A percentile compares a stretch with the other conserved stretches of the same genome.
Conservation (phyloP, 192 early-diverging fungal genomes). For the Coemansia sp. region DNA sequence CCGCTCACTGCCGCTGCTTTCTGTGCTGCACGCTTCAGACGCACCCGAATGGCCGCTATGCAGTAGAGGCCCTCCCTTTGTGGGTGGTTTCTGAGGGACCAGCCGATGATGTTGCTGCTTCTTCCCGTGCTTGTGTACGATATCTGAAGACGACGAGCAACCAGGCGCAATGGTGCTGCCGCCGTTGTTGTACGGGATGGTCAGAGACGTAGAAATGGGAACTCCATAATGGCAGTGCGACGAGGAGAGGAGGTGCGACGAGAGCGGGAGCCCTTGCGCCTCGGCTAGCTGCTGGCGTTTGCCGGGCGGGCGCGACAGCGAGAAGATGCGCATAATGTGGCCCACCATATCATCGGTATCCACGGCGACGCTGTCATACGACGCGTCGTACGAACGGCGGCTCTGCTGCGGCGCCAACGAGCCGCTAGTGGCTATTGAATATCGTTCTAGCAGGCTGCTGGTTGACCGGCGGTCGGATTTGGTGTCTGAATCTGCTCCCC, state of each 20-base stretch:
- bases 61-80: too few relatives aligned
- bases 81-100: too few relatives aligned
- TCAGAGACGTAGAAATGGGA: background rate
- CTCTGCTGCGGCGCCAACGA: background rate
- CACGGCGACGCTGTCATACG: background rate
- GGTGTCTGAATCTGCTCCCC: background rate
- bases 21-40: background rate
- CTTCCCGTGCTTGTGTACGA: background rate
- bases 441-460: background rate
- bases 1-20: background rate
- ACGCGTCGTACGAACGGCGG: background rate
- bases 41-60: background rate
- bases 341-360: slow-evolving; percentile 20
- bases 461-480: background rate
- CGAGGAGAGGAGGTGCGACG: slow-evolving; percentile 30
- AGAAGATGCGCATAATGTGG: slow-evolving; percentile 41
- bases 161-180: background rate
- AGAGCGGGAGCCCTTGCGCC: slow-evolving; percentile 45
- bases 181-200: background rate
- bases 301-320: slow-evolving; percentile 25
- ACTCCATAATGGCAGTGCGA: background rate
- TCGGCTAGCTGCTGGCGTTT: slow-evolving; percentile 44
- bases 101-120: background rate
- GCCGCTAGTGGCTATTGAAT: background rate
- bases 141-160: background rate